Evolutionary conservation across 805 yeast genomes (phyloP).

Genomic region (Sugiyamaella valdiviana): DNA sequence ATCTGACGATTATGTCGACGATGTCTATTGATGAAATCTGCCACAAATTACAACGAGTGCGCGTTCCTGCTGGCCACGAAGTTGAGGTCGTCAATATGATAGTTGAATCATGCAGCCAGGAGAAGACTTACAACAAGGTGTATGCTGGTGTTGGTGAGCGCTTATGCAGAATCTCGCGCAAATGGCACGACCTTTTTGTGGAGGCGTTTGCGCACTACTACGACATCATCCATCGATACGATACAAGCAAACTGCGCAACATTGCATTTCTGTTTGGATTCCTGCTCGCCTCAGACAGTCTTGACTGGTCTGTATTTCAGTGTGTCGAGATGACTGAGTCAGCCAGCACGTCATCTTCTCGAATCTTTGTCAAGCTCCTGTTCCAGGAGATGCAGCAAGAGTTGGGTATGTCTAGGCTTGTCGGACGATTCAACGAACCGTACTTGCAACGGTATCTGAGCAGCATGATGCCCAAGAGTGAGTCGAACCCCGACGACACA

Average conservation of each 20-base stretch:
- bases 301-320: constrained; percentile 58
- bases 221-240: constrained; percentile 55
- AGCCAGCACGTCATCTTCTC: constrained; percentile 66
- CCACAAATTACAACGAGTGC: constrained; percentile 64
- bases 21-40: constrained; percentile 91
- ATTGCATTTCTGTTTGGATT: constrained; percentile 85
- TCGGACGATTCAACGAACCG: constrained; percentile 46
- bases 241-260: constrained; percentile 67
- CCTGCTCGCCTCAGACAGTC: constrained; percentile 59
- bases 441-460: constrained; percentile 42
- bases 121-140: constrained; percentile 76
- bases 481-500: constrained; percentile 27
- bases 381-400: constrained; percentile 77
- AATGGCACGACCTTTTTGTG: constrained; percentile 56
- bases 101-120: constrained; percentile 76
- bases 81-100: constrained; percentile 62
- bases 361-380: constrained; percentile 76
- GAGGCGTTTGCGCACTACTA: constrained; percentile 52
- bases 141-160: constrained; percentile 73
- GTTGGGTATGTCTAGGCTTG: constrained; percentile 52
- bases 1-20: constrained; percentile 79
- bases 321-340: constrained; percentile 57
- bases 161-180: constrained; percentile 43
- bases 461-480: constrained; percentile 59
- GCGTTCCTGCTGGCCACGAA: constrained; percentile 36